Evolutionary conservation across 352 stramenopile species (phyloP), one percentile per base, ranked within the genome.

Genomic region (Globisporangium recalcitrans): DNA sequence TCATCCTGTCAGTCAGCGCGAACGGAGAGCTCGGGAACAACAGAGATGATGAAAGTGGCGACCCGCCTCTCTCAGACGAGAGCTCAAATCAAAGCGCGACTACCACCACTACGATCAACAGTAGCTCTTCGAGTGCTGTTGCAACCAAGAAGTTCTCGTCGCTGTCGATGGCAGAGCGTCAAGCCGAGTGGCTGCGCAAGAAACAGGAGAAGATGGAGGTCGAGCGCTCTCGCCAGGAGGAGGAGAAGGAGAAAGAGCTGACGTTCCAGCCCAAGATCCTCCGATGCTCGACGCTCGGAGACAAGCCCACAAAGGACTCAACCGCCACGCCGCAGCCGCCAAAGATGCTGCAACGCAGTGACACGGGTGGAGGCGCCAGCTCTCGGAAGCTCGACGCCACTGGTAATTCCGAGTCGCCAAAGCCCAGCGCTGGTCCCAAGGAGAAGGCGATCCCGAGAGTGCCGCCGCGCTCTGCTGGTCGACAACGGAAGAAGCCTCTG

Each of bases 231-330:
- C 76, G 85, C 0, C 83, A 91, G 32, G 72, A 77, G 7, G 77
- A 88, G 38, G 85, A 92, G 57, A 88, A 75, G 19, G 78, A 89
- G 24, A 82, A 84, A 59, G 85, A 94, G 56, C 73, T 94, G 19
- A 94, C 85, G 22, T 94, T 94, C 63, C 82, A 88, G 54, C 85
- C 85, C 14, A 92, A 94, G 54, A 70, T 94, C 31, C 75, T 93
- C 26, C 82, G 85, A 4, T 78, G 84, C 31, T 69, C 75, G 31
- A 93, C 83, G 7, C 85, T 77, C 44, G 70, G 70, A 0, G 79
- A 90, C 14, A 71, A 64, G 40, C 71, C 75, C n/a, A 65, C 68
- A 1, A 73, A 69, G 38, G 73, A 79, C 10, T 2, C 16, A 3
- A 55, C 4, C 3, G 6, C 19, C 7, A 5, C 51, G 7, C 1